Evolutionary conservation across 768 basidiomycete species (phyloP), one percentile per base, ranked within the genome.

Genomic region (Tulasnella sp.): DNA sequence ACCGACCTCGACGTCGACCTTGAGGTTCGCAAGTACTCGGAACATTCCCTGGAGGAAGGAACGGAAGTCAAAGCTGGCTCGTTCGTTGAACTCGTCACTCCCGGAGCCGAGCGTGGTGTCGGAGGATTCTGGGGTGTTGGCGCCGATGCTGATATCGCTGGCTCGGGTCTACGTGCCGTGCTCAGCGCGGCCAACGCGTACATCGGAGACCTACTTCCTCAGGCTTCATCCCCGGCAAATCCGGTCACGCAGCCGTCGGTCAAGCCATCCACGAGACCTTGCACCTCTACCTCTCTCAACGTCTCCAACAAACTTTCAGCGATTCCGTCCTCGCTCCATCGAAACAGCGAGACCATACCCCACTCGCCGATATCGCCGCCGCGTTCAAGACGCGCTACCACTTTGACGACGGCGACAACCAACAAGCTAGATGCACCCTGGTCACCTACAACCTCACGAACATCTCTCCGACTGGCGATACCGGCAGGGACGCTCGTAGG

Each of bases 121-220:
- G 82, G 82, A 37, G 95, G 94, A 77, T 96, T 91, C 91, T 98
- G 96, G 96, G 96, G 96, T 82, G 93, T 96, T 68, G 96, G 95
- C 22, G 86, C 94, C 67, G 96, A 97, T 83, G 88, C 91, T 22
- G 96, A 98, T 81, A 97, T 97, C 80, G 90, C 94, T 37, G 92
- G 90, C 22, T 92, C 93, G 69, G 95, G 96, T 83, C 87, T 98
- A 72, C 92, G 93, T 78, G 96, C 96, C 1, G 88, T 98, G 45
- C 86, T 98, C 75, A 94, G 93, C 80, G 96, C 96, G 0, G 92
- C 91, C 34, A 97, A 97, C 84, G 85, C 83, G 73, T 90, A 91
- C 72, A 91, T 96, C 75, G 91, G 91, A 22, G 89, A 91, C 80
- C 87, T 82, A 84, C 94, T 74, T 90, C 85, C 76, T 88, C 94